Conservation (phyloP, 306 rosid species). For the Crataegus laevigata region DNA sequence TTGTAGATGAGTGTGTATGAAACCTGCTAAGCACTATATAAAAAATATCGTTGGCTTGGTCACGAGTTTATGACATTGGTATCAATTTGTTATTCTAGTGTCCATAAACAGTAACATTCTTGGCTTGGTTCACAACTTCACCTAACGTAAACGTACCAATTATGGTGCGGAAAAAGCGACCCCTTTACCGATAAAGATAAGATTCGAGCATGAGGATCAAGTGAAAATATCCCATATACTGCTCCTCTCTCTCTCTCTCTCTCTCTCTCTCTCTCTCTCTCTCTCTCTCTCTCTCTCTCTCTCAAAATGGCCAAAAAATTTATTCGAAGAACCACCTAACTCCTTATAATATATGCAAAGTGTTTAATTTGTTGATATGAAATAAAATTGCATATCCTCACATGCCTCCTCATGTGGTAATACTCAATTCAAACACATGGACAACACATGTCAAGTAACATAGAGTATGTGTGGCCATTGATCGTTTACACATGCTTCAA, state of each 20-base stretch:
- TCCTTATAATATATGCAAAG: neutral
- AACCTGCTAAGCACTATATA: neutral
- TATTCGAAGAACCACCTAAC: neutral
- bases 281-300: no score
- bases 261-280: neutral
- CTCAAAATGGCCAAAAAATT: no score
- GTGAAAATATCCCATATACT: neutral
- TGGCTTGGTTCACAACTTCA: slow-evolving; percentile 9
- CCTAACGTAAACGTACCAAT: slow-evolving; percentile 10
- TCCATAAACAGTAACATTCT: slow-evolving; percentile 1
- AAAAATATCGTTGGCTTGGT: neutral
- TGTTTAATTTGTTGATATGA: neutral
- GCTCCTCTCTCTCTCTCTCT: neutral
- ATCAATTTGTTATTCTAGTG: slow-evolving; percentile 13
- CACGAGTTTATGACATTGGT: neutral
- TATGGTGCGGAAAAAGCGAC: neutral
- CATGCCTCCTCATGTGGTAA: no score
- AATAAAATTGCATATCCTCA: neutral
- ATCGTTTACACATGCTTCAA: neutral
- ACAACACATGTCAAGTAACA: neutral
- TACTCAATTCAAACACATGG: neutral
- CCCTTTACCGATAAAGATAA: slow-evolving; percentile 12
- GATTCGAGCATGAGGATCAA: neutral
- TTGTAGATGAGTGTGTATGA: neutral
- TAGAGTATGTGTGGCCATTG: neutral